Evolutionary conservation across 2,329 filamentous ascomycete genomes (phyloP), one percentile per base, ranked within the genome.

Genomic region (Emericellopsis atlantica): DNA sequence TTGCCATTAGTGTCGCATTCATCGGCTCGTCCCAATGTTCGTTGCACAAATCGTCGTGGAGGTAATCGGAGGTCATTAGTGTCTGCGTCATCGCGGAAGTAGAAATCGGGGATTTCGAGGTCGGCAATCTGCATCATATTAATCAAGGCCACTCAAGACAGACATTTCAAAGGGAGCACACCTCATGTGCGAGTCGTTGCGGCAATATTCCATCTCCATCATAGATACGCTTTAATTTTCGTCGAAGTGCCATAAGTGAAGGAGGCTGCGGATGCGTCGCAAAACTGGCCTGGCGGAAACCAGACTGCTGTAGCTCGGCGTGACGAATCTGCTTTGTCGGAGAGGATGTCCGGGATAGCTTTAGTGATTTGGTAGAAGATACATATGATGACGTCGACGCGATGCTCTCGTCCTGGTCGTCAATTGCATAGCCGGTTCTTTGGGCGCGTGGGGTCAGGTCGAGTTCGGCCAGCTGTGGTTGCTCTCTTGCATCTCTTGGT

Each of bases 1-100:
- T 47, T 42, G 23, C 39, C 21, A 21, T 47, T 36, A n/a, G 42
- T 18, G 23, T 45, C 31, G 36, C 45, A 46, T 22, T 45, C 40
- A 26, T 37, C 36, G 14, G 45, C 45, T 35, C 18, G 32, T 15
- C 7, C 6, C 32, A 15, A 35, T 35, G 18, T 35, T 7, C 18
- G 6, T 15, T 21, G 32, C 7, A 35, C 12, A 21, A 21, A 15
- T 6, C 32, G n/a, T 6, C 32, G 32, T 15, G 32, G 18, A 6
- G 32, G 32, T 6, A 6, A 35, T 21, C 32, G 32, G 6, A 35
- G 32, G 14, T 21, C n/a, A 6, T 6, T 12, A 6, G 32, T 35
- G 6, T 35, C 6, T 35, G n/a, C n/a, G 18, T 35, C 18, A 12
- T 35, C 32, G 18, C 18, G 32, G 32, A 35, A 35, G 18, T 6